Percentiles rank a stretch among this genome's conserved stretches.
These are phyloP conservation scores for Fusarium nygamai DNA, from an alignment of 2,329 filamentous ascomycete genomes.

Conservation along the genomic window DNA sequence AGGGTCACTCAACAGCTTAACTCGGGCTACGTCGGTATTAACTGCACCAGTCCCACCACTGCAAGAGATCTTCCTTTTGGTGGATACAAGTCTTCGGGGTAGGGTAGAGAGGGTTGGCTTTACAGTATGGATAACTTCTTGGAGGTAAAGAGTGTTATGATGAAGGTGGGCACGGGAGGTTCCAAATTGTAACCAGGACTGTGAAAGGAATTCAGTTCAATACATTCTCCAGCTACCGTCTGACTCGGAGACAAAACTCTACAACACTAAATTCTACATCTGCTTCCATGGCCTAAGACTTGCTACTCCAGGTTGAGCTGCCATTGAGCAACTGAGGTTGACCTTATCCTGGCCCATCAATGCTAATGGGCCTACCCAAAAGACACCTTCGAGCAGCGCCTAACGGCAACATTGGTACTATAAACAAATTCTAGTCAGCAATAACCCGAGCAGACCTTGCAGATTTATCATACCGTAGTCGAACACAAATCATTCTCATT, in stretches of 20 bases:
- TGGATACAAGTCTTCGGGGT: constrained; percentile 23
- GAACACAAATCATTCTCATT: background rate
- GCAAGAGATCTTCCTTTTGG: constrained; percentile 29
- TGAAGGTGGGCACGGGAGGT: constrained; percentile 17
- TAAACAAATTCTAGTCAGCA: background rate
- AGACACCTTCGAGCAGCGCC: too few species aligned
- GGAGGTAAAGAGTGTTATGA: constrained; percentile 36
- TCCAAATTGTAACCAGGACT: constrained; percentile 1
- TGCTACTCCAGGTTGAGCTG: too few species aligned
- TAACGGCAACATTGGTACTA: background rate
- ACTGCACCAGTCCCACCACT: constrained; percentile 46
- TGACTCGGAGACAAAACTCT: background rate
- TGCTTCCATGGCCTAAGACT: fast-evolving
- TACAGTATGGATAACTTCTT: constrained; percentile 36
- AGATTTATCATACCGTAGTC: background rate
- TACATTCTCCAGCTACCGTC: background rate
- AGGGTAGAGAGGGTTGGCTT: constrained; percentile 23
- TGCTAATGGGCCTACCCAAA: background rate
- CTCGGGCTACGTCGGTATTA: constrained; percentile 70
- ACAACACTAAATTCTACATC: fast-evolving
- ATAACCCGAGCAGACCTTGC: background rate
- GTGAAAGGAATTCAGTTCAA: too few species aligned
- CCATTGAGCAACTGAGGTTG: too few species aligned
- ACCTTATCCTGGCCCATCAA: too few species aligned
- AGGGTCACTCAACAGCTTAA: constrained; percentile 62